Evolutionary conservation across 305 asterid species (phyloP).

Genomic region (Ruellia speciosa): DNA sequence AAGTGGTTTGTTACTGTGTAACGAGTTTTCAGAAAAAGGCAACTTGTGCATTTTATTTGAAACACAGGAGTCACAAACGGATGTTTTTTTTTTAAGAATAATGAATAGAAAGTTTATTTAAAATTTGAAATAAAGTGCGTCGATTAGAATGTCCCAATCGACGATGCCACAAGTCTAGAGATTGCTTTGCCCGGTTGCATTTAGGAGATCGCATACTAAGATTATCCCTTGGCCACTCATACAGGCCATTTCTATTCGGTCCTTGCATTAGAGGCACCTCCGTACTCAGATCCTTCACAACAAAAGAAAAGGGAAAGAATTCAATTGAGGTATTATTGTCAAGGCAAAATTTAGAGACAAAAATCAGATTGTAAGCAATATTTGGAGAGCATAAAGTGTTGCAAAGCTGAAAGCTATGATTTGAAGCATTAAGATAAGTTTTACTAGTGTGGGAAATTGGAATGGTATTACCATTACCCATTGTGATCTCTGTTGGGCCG

Average conservation of each 20-base stretch:
- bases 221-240: too few species aligned
- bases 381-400: background rate
- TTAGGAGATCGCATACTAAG: too few species aligned
- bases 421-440: background rate
- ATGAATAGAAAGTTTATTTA: background rate
- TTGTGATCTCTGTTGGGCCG: background rate
- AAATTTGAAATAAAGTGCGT: background rate
- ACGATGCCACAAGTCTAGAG: background rate
- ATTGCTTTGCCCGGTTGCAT: too few species aligned
- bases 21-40: background rate
- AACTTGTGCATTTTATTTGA: too few species aligned
- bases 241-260: too few species aligned
- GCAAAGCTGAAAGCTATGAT: background rate
- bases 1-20: too few species aligned
- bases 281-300: constrained; percentile 2
- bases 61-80: background rate
- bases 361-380: background rate
- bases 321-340: background rate
- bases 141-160: background rate
- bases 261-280: background rate
- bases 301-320: constrained; percentile 4
- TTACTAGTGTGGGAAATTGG: background rate
- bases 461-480: background rate
- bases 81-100: background rate
- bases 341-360: background rate